phyloP scores from a whole-genome alignment of 192 early-diverging fungal genomes.

The Kappamyces sp. region DNA sequence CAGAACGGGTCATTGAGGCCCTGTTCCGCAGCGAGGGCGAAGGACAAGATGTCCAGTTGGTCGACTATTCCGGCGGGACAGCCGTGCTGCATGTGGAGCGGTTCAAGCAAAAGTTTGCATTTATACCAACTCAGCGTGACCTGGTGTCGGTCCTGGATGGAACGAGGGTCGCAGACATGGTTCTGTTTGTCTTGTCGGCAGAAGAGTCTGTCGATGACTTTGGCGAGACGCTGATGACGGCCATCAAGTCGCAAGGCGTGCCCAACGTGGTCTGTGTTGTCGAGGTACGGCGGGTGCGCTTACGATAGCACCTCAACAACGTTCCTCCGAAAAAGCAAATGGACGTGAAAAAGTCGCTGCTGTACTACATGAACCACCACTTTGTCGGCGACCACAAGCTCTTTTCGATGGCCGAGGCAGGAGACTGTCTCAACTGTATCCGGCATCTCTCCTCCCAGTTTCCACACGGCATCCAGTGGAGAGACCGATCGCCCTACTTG shows the following conservation, averaged over 20 bases:
- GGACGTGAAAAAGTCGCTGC: constrained; percentile 78
- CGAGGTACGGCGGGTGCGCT: constrained; percentile 28
- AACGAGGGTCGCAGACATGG: constrained; percentile 86
- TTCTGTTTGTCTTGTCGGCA: constrained; percentile 81
- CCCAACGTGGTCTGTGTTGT: constrained; percentile 66
- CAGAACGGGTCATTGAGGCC: constrained; percentile 35
- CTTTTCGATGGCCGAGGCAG: constrained; percentile 42
- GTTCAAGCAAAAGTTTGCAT: constrained; percentile 87
- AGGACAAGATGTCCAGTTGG: neutral
- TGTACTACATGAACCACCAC: constrained; percentile 76
- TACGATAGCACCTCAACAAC: constrained; percentile 56
- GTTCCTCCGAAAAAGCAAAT: constrained; percentile 54
- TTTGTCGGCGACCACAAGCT: constrained; percentile 80
- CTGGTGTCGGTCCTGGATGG: constrained; percentile 82
- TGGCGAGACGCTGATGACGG: constrained; percentile 75
- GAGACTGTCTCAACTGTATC: constrained; percentile 60
- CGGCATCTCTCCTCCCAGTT: constrained; percentile 71
- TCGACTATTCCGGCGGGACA: neutral
- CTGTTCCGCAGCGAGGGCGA: constrained; percentile 49
- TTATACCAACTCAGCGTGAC: constrained; percentile 71
- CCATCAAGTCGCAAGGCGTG: constrained; percentile 86
- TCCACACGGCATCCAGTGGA: constrained; percentile 76
- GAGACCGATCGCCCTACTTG: constrained; percentile 83
- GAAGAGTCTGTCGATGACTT: constrained; percentile 88
- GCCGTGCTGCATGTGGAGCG: constrained; percentile 43